A percentile compares a stretch with the other conserved stretches of the same genome.
These are phyloP conservation scores for Suillus americanus DNA, from an alignment of 768 basidiomycete genomes.

Conservation along the genomic window DNA sequence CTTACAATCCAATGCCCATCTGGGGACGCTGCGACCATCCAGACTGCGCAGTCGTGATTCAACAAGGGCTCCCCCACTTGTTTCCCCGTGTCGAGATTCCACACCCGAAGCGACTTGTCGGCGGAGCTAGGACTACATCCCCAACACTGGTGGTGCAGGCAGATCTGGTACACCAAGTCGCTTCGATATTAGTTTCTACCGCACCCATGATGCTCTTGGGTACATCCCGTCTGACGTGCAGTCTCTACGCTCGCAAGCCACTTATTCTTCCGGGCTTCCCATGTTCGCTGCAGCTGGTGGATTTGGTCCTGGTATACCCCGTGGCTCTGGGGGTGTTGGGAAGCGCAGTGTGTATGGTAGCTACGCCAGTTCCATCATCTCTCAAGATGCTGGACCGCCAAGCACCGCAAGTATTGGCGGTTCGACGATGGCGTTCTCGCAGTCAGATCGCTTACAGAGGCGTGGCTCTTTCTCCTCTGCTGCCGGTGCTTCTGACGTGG, in stretches of 20 bases:
- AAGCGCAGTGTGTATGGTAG: constrained; percentile 77
- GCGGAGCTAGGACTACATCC: constrained; percentile 53
- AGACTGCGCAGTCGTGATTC: neutral
- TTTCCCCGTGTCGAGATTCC: neutral
- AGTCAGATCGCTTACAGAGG: constrained; percentile 84
- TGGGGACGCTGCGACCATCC: neutral
- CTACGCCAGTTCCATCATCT: constrained; percentile 91
- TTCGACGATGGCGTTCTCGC: constrained; percentile 75
- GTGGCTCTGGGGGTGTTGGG: constrained; percentile 55
- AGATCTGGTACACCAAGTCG: constrained; percentile 90
- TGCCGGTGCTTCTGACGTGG: constrained; percentile 74
- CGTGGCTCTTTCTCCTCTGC: constrained; percentile 77
- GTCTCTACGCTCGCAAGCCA: constrained; percentile 94
- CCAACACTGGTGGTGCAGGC: constrained; percentile 33
- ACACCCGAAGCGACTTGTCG: neutral
- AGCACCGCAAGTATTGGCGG: constrained; percentile 57
- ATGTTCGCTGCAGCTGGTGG: constrained; percentile 74
- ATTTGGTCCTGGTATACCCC: constrained; percentile 65
- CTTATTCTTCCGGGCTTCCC: constrained; percentile 89
- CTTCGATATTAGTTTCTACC: constrained; percentile 94
- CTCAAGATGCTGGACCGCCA: constrained; percentile 80
- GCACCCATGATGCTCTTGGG: constrained; percentile 89
- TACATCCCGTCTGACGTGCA: constrained; percentile 96
- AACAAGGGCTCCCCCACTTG: neutral
- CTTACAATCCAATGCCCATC: neutral